Conservation (phyloP, 371 early-diverging fungal genomes). For the Mortierella sp. region DNA sequence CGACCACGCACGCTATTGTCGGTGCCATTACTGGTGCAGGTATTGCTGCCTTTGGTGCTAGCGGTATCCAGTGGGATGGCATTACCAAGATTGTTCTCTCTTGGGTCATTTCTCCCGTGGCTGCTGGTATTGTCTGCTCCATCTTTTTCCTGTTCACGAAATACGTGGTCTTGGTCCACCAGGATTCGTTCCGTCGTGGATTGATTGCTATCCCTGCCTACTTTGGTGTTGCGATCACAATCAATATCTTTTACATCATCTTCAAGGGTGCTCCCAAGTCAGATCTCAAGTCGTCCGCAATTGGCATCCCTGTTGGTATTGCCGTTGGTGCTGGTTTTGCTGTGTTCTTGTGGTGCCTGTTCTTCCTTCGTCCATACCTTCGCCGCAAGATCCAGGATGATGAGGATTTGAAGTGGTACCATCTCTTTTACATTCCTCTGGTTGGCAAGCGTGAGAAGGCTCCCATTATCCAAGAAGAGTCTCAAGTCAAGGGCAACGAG, state of each 20-base stretch:
- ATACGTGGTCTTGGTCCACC: slow-evolving; percentile 62
- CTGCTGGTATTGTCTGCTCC: slow-evolving; percentile 69
- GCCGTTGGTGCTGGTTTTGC: slow-evolving; percentile 64
- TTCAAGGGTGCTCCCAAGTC: slow-evolving; percentile 70
- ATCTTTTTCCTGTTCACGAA: slow-evolving; percentile 72
- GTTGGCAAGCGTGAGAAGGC: slow-evolving; percentile 55
- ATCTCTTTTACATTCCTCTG: slow-evolving; percentile 61
- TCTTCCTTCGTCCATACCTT: slow-evolving; percentile 72
- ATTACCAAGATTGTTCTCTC: slow-evolving; percentile 74
- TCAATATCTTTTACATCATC: slow-evolving; percentile 74
- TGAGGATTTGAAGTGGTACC: slow-evolving; percentile 74
- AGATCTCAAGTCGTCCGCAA: slow-evolving; percentile 38
- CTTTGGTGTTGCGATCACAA: slow-evolving; percentile 72
- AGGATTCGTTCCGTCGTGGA: slow-evolving; percentile 76
- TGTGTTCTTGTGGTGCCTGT: slow-evolving; percentile 59
- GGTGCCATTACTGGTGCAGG: slow-evolving; percentile 84
- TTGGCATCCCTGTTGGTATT: slow-evolving; percentile 61
- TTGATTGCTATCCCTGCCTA: slow-evolving; percentile 78
- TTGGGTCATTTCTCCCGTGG: slow-evolving; percentile 79
- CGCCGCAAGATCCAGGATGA: slow-evolving; percentile 64
- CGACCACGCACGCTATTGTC: slow-evolving; percentile 73
- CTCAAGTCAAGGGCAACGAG: not conserved
- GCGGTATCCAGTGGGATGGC: slow-evolving; percentile 75
- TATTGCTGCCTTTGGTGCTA: slow-evolving; percentile 72
- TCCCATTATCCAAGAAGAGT: slow-evolving; percentile 9